Conservation (phyloP, 331 rosid genomes). For the Cydonia oblonga region DNA sequence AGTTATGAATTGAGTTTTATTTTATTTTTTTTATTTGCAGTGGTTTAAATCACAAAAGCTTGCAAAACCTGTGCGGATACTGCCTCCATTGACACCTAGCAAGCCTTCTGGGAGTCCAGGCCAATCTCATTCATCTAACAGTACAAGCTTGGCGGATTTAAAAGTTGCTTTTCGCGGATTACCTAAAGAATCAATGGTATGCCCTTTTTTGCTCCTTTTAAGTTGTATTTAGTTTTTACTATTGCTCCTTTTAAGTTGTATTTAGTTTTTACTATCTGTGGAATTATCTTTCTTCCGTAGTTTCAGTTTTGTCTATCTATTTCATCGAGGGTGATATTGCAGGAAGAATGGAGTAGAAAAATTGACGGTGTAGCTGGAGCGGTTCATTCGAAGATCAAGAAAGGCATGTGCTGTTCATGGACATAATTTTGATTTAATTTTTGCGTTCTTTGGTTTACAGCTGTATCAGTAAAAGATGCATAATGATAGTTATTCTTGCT, state of each 20-base stretch:
- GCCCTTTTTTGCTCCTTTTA: constrained; percentile 20
- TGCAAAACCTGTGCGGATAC: constrained; percentile 54
- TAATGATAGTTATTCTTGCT: neutral
- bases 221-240: neutral
- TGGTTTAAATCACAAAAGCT: constrained; percentile 88
- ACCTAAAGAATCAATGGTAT: constrained; percentile 52
- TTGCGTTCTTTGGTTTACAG: constrained; percentile 4
- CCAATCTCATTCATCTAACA: constrained; percentile 38
- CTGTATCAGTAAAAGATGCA: neutral
- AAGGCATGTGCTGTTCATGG: constrained; percentile 34
- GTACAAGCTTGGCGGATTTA: constrained; percentile 56
- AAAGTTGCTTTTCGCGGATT: constrained; percentile 62
- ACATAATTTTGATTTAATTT: constrained; percentile 3
- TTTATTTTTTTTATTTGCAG: constrained; percentile 33
- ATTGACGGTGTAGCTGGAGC: constrained; percentile 53
- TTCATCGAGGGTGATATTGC: constrained; percentile 24
- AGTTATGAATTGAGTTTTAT: constrained; percentile 14
- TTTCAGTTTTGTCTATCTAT: constrained; percentile 2
- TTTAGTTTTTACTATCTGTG: neutral
- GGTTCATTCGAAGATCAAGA: constrained; percentile 69
- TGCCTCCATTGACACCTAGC: constrained; percentile 43
- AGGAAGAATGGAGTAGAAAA: constrained; percentile 68
- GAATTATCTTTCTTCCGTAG: neutral
- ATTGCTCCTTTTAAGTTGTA: constrained; percentile 5
- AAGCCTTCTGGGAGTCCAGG: constrained; percentile 36